Base-by-base conservation (phyloP, 2,329 filamentous ascomycete species). In the Phyllosticta citriasiana region DNA sequence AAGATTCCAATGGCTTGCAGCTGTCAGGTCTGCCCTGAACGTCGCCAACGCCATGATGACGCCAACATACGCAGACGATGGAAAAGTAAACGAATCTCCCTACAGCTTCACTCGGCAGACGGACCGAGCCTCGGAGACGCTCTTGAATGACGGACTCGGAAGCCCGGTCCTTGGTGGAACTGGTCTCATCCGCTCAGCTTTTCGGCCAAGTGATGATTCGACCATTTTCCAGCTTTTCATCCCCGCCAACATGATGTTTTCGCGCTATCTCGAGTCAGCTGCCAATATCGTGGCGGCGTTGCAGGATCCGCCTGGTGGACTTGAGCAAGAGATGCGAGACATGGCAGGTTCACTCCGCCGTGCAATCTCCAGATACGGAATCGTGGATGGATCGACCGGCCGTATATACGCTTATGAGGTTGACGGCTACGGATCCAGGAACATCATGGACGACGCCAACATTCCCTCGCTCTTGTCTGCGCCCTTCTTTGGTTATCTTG, bases 381-480 rank as follows among this genome's bases (percentile, higher is more conserved):
- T 78, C 4, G 70, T 78, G 12, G 65, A 71, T 5, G 71, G 73
- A 22, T 67, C 71, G 1, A 69, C 63, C 2, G 53, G 52, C 4
- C 75, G 76, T 55, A 69, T 80, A 22, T 80, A 79, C 63, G 77
- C 78, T 14, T 80, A 74, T 63, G 78, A 80, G 65, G 71, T 80
- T 26, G 78, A 80, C 63, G 78, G 78, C 24, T 79, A 74, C 65
- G 73, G 73, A 53, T 70, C 72, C 59, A 86, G 82, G 64, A 77
- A 87, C 58, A 77, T 87, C 57, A 88, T 88, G 86, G 87, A 89
- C 67, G 86, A 89, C 62, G 85, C 86, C 33, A 89, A 89, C 64
- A 84, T 89, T 56, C 86, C 87, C 0, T 85, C 82, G 12, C 78
- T 89, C 2, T 78, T 89, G 51, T 82, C 83, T 1, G 80, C 85